Evolutionary conservation across 768 basidiomycete genomes (phyloP).

Genomic region (Rossbeevera mucosa): DNA sequence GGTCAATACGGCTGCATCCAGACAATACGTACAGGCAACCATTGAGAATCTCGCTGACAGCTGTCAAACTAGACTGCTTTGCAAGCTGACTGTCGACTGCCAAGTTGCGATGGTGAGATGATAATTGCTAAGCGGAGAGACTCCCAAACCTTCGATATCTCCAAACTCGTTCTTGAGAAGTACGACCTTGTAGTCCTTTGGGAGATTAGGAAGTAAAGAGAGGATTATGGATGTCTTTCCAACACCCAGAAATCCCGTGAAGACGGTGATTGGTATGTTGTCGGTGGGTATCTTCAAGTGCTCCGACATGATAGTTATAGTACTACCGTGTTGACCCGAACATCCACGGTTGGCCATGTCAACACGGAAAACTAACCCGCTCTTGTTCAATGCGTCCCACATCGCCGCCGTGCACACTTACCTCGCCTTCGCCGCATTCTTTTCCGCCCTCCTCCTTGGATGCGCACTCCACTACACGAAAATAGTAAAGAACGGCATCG

Average conservation of each 20-base stretch:
- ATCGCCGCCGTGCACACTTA: conserved; percentile 63
- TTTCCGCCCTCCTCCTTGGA: conserved; percentile 57
- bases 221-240: conserved; percentile 82
- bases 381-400: conserved; percentile 42
- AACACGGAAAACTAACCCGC: conserved; percentile 6
- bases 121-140: not conserved
- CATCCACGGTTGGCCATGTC: conserved; percentile 17
- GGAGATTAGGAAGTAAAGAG: conserved; percentile 74
- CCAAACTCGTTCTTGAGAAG: conserved; percentile 96
- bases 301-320: conserved; percentile 7
- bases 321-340: not conserved
- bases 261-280: conserved; percentile 84
- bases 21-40: conserved; percentile 74
- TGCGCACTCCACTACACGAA: conserved; percentile 72
- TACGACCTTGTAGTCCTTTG: conserved; percentile 83
- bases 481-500: conserved; percentile 81
- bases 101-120: conserved; percentile 4
- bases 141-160: conserved; percentile 76
- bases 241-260: conserved; percentile 90
- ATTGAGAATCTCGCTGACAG: conserved; percentile 90
- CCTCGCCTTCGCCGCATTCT: conserved; percentile 63
- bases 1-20: not conserved
- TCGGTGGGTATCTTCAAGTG: conserved; percentile 4
- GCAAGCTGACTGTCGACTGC: conserved; percentile 90
- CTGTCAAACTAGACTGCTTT: conserved; percentile 74